Conservation (phyloP, 371 early-diverging fungal species). For the Apophysomyces trapeziformis region DNA sequence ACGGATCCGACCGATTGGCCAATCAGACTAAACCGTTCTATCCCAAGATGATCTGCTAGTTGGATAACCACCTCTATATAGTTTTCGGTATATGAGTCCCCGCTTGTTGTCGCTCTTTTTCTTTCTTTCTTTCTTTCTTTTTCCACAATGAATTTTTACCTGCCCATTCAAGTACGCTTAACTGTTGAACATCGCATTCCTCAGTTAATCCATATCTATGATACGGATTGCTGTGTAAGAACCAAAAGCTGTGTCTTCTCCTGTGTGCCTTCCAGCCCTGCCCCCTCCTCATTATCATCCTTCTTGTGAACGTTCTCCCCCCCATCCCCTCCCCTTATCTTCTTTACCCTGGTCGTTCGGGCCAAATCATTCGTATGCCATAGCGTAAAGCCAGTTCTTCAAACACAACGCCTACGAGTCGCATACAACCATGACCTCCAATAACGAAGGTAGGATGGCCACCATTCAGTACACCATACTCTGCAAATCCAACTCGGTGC, state of each 20-base stretch:
- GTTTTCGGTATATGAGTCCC: no score
- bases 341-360: slow-evolving; percentile 53
- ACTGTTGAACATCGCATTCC: slow-evolving; percentile 40
- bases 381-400: slow-evolving; percentile 46
- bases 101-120: background rate
- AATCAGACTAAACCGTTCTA: slow-evolving; percentile 43
- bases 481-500: slow-evolving; percentile 51
- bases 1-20: slow-evolving; percentile 57
- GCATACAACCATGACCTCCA: slow-evolving; percentile 50
- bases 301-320: no score
- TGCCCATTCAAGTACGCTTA: slow-evolving; percentile 54
- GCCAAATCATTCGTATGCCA: slow-evolving; percentile 48
- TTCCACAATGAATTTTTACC: slow-evolving; percentile 24
- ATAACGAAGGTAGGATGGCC: slow-evolving; percentile 51
- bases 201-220: slow-evolving; percentile 51
- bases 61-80: slow-evolving; percentile 44
- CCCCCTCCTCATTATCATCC: no score
- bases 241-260: no score
- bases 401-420: slow-evolving; percentile 58
- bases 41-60: slow-evolving; percentile 39
- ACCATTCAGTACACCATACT: slow-evolving; percentile 36
- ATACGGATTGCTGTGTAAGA: background rate
- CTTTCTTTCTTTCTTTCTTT: background rate
- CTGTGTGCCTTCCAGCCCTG: no score
- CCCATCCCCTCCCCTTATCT: background rate